These are phyloP conservation scores for Phaeosphaeria sp. DNA, from an alignment of 2,329 filamentous ascomycete genomes.

Conservation along the genomic window DNA sequence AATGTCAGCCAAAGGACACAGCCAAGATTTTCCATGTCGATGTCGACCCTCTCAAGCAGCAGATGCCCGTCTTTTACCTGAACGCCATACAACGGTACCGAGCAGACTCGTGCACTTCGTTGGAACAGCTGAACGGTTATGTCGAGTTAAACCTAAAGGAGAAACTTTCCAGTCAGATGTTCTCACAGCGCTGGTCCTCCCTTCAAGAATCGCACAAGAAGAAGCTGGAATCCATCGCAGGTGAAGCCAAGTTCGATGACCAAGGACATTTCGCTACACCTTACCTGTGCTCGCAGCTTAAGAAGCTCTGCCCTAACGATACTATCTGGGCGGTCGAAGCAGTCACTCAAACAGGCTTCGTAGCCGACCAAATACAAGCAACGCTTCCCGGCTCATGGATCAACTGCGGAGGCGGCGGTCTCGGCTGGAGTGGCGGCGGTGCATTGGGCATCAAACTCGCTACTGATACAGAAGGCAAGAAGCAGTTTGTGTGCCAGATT, in stretches of 20 bases:
- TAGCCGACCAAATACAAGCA: slow-evolving; percentile 74
- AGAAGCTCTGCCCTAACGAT: slow-evolving; percentile 64
- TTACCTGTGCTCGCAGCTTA: slow-evolving; percentile 63
- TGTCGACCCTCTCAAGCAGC: slow-evolving; percentile 69
- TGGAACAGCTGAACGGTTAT: slow-evolving; percentile 73
- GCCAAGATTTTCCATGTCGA: slow-evolving; percentile 71
- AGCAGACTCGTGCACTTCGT: slow-evolving; percentile 60
- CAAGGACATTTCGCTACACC: slow-evolving; percentile 69
- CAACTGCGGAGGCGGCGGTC: slow-evolving; percentile 80
- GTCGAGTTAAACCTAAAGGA: slow-evolving; percentile 55
- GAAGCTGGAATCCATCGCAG: slow-evolving; percentile 66
- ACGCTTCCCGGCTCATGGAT: slow-evolving; percentile 75
- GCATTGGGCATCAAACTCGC: slow-evolving; percentile 80
- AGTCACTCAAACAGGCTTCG: slow-evolving; percentile 72
- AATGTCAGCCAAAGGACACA: slow-evolving; percentile 63
- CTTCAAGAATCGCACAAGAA: slow-evolving; percentile 65
- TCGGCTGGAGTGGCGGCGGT: slow-evolving; percentile 80
- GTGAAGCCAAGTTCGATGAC: slow-evolving; percentile 62
- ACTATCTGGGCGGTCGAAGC: slow-evolving; percentile 81
- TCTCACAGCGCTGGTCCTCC: slow-evolving; percentile 57
- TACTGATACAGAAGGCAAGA: slow-evolving; percentile 56
- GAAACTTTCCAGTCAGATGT: slow-evolving; percentile 51
- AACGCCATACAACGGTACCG: slow-evolving; percentile 59
- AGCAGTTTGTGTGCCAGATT: slow-evolving; percentile 53
- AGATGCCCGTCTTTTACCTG: slow-evolving; percentile 66